Base-by-base conservation (phyloP, 1,284 basidiomycete genomes). In the Ganoderma meredithae region DNA sequence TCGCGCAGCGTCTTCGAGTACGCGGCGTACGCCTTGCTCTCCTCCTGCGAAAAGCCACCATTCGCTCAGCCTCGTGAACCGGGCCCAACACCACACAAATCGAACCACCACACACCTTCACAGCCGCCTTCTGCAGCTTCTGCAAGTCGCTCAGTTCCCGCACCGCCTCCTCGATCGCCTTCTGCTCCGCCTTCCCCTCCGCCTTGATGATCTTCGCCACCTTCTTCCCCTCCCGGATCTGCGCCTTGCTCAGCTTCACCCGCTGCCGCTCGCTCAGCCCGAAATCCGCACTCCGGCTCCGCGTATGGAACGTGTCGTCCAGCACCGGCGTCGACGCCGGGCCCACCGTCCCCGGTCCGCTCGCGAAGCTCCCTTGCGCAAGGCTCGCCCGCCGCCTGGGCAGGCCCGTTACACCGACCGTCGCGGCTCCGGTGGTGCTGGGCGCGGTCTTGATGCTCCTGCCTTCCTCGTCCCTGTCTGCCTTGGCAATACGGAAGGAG, bases 141-240 rank as follows among this genome's bases (percentile, higher is more conserved):
- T 88, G 87, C 7, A 88, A 73, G 49, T 85, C 83, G 1, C 79
- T 78, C n/a, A 89, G 82, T 71, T 90, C 87, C 40, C 79, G 78
- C 64, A 88, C 81, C 0, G 84, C 83, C 6, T 83, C 76, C 4
- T 77, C 74, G 31, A 89, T 74, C 0, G 86, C 80, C 64, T 82
- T 75, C 75, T 85, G 84, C 77, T 89, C 87, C 1, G 83, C 79
- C 73, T 85, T 86, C 5, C 81, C 85, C 76, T 88, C 88, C 13
- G 80, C 73, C 73, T 81, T 84, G 70, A 89, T 85, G 49, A 89
- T 82, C 74, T 84, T 87, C 3, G 85, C 83, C 13, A 89, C 76
- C 33, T 77, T 79, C 72, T 84, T 85, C 2, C 81, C 81, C 60
- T 86, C 82, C 71, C 85, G 84, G 56, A 80, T 74, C 77, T 86